Evolutionary conservation across 1,284 basidiomycete genomes (phyloP).

Genomic region (Schizophyllum amplum): DNA sequence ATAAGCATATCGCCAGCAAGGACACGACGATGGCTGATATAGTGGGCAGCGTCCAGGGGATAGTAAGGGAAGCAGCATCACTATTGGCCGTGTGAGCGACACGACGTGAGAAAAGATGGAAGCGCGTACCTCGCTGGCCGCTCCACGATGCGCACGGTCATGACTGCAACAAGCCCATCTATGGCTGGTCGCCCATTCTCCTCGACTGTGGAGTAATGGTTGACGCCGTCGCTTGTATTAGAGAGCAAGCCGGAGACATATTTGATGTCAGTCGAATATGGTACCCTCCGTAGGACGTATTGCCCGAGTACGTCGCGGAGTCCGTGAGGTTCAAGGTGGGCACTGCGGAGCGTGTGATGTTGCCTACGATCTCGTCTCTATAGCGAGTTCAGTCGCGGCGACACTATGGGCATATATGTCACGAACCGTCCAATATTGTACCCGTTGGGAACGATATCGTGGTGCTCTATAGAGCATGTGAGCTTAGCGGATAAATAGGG

Average conservation of each 20-base stretch:
- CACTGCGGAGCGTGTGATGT: constrained; percentile 56
- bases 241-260: constrained; percentile 64
- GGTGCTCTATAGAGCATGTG: constrained; percentile 21
- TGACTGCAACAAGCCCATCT: constrained; percentile 81
- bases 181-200: constrained; percentile 54
- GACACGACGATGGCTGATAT: not conserved
- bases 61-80: not conserved
- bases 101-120: not conserved
- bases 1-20: not conserved
- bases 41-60: not conserved
- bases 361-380: constrained; percentile 79
- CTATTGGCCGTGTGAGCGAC: not conserved
- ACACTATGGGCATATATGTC: not conserved
- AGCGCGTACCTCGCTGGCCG: constrained; percentile 23
- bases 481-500: constrained; percentile 1
- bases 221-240: constrained; percentile 69
- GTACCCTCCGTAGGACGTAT: constrained; percentile 49
- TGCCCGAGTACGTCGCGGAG: constrained; percentile 45
- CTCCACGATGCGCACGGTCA: constrained; percentile 64
- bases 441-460: constrained; percentile 38
- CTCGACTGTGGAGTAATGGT: constrained; percentile 64
- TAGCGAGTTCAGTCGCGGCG: constrained; percentile 1
- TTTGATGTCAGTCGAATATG: constrained; percentile 59
- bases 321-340: constrained; percentile 52
- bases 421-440: constrained; percentile 39